phyloP scores from a whole-genome alignment of 495 filamentous ascomycete genomes.

The Trichoderma erinaceum region DNA sequence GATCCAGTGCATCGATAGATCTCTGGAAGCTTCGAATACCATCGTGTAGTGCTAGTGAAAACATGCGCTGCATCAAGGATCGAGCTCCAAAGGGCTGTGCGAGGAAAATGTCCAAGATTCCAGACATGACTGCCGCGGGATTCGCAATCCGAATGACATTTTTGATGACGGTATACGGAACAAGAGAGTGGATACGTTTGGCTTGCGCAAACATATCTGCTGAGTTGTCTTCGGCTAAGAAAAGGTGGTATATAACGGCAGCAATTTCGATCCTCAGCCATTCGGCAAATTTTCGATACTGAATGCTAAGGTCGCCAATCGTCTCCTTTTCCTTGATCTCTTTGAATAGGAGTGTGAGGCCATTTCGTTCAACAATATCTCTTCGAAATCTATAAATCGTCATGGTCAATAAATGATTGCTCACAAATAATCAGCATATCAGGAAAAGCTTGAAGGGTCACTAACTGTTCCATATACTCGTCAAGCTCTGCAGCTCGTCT shows the following conservation, averaged over 20 bases:
- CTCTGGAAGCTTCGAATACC: conserved; percentile 79
- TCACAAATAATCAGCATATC: background rate
- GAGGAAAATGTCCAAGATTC: conserved; percentile 87
- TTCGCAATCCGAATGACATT: conserved; percentile 96
- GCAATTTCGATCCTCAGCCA: conserved; percentile 97
- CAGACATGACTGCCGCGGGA: conserved; percentile 89
- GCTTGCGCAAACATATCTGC: conserved; percentile 91
- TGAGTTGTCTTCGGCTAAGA: conserved; percentile 96
- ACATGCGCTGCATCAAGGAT: conserved; percentile 86
- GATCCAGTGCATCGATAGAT: conserved; percentile 67
- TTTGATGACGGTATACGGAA: conserved; percentile 89
- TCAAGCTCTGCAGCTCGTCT: conserved; percentile 87
- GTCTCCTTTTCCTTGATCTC: conserved; percentile 84
- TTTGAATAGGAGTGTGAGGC: conserved; percentile 84
- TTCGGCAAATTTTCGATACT: conserved; percentile 97
- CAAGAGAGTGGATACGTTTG: conserved; percentile 85
- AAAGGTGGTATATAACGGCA: conserved; percentile 93
- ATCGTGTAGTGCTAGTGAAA: conserved; percentile 84
- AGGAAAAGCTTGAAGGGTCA: conserved; percentile 15
- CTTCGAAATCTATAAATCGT: conserved; percentile 41
- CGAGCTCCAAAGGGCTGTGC: conserved; percentile 89
- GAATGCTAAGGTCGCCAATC: conserved; percentile 80
- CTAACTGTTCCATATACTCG: conserved; percentile 95
- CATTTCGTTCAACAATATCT: conserved; percentile 60
- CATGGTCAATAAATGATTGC: conserved; percentile 4